phyloP scores from a whole-genome alignment of 139 green algal species.

The Gonium pectorale region DNA sequence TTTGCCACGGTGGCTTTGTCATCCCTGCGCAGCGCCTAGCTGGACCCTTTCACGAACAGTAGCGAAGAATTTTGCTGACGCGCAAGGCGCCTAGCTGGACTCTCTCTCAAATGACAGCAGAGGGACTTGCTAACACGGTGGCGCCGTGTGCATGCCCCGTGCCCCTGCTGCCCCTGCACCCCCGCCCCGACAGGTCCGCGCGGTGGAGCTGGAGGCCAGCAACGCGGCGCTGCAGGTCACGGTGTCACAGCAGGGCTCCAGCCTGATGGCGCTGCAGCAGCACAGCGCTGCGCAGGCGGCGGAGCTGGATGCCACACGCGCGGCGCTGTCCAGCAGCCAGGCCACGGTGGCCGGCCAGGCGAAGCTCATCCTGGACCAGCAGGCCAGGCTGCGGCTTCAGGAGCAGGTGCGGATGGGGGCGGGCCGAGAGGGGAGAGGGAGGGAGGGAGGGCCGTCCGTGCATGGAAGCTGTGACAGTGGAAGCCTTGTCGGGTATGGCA shows the following conservation, averaged over 20 bases:
- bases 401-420: slow-evolving; percentile 30
- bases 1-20: no score
- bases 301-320: not conserved
- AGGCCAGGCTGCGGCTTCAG: slow-evolving; percentile 51
- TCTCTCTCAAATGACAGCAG: no score
- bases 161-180: no score
- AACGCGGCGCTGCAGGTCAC: slow-evolving; percentile 12
- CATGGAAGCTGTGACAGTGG: no score
- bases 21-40: no score
- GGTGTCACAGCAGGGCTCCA: not conserved
- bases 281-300: slow-evolving; percentile 9
- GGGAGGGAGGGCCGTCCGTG: no score
- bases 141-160: not conserved
- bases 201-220: slow-evolving; percentile 17
- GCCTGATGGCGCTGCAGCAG: not conserved
- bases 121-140: no score
- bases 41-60: no score
- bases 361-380: slow-evolving; percentile 56
- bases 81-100: no score
- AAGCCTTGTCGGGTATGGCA: no score
- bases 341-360: slow-evolving; percentile 32
- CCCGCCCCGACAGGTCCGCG: slow-evolving; percentile 12
- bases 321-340: slow-evolving; percentile 7
- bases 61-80: no score
- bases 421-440: not conserved